Percentiles rank a stretch among this genome's conserved stretches.
phyloP scores from a whole-genome alignment of 768 basidiomycete genomes.

The Russula dissimulans region DNA sequence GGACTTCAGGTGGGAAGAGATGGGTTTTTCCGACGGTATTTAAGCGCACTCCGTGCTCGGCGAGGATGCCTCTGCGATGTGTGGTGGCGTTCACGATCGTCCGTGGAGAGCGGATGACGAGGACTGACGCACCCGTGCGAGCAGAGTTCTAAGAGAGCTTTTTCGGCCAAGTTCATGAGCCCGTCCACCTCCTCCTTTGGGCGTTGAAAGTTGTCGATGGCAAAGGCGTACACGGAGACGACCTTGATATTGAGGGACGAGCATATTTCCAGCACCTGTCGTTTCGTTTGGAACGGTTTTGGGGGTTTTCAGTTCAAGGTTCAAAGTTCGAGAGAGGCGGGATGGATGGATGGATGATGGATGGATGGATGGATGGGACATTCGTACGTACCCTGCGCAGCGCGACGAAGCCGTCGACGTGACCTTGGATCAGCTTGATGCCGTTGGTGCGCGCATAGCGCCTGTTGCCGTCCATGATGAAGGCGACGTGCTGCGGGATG shows the following conservation, averaged over 20 bases:
- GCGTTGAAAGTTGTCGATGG: slow-evolving; percentile 95
- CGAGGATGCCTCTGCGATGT: slow-evolving; percentile 59
- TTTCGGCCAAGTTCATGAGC: slow-evolving; percentile 78
- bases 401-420: slow-evolving; percentile 74
- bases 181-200: slow-evolving; percentile 76
- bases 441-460: slow-evolving; percentile 71
- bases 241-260: slow-evolving; percentile 68
- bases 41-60: slow-evolving; percentile 74
- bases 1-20: slow-evolving; percentile 74
- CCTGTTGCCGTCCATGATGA: slow-evolving; percentile 97
- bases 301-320: neutral
- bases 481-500: slow-evolving; percentile 82
- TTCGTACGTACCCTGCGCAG: slow-evolving; percentile 56
- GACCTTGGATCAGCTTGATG: slow-evolving; percentile 65
- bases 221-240: slow-evolving; percentile 95
- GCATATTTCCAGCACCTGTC: slow-evolving; percentile 78
- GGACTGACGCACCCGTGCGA: slow-evolving; percentile 69
- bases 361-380: too few species aligned
- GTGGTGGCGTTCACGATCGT: neutral
- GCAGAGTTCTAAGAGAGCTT: slow-evolving; percentile 69
- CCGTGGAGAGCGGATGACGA: neutral
- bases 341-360: too few species aligned
- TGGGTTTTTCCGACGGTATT: slow-evolving; percentile 69
- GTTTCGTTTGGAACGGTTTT: too few species aligned
- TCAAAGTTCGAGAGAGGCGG: neutral